Evolutionary conservation across 257 asterid genomes (phyloP).

Genomic region (Jacaranda mimosifolia): DNA sequence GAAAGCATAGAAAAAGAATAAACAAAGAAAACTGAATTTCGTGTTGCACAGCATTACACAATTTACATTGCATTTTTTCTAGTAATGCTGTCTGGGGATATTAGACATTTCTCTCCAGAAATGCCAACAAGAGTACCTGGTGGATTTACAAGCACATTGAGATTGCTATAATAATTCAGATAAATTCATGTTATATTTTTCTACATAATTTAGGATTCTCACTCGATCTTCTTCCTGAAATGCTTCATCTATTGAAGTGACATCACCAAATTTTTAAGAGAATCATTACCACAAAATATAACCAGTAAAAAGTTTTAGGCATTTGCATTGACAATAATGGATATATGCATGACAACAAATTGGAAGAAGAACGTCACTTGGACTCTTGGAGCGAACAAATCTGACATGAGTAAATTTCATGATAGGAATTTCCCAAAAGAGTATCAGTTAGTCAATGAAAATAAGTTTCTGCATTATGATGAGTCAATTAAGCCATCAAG

Average conservation of each 20-base stretch:
- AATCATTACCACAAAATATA: background rate
- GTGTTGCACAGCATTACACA: background rate
- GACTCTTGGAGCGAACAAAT: no score
- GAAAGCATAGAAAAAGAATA: slow-evolving; percentile 2
- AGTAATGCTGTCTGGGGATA: background rate
- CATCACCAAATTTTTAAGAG: background rate
- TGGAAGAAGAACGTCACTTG: no score
- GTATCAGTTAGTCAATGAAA: background rate
- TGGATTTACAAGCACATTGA: background rate
- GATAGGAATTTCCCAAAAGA: background rate
- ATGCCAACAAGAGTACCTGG: background rate
- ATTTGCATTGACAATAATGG: background rate
- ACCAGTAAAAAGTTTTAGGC: background rate
- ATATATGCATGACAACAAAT: no score
- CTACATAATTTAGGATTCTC: background rate
- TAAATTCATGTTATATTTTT: background rate
- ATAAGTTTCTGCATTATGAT: background rate
- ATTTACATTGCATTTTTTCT: background rate
- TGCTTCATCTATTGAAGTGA: background rate
- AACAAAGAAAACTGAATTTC: background rate
- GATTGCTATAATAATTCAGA: background rate
- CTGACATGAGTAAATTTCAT: no score
- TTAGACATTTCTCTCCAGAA: background rate
- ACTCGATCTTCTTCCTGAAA: background rate
- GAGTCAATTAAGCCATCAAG: background rate